Percentiles rank a stretch among this genome's conserved stretches.
Evolutionary conservation across 1,139 yeast species (phyloP).

Genomic region (Taphrina wiesneri): DNA sequence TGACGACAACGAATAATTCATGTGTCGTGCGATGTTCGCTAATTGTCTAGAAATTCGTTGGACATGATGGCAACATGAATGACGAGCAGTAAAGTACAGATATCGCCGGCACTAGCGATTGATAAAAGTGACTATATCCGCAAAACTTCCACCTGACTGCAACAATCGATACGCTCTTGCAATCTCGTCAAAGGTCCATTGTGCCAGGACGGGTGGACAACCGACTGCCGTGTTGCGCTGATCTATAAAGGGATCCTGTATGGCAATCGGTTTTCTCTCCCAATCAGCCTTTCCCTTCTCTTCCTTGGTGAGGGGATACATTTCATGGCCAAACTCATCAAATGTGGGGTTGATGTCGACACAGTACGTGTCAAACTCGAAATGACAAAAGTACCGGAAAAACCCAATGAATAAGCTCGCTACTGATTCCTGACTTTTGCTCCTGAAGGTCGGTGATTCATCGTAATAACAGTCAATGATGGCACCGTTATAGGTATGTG

Average conservation of each 20-base stretch:
- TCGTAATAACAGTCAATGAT: slow-evolving; percentile 41
- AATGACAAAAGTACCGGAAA: slow-evolving; percentile 41
- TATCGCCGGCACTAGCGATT: neutral
- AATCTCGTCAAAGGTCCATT: slow-evolving; percentile 24
- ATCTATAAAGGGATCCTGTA: slow-evolving; percentile 28
- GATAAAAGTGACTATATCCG: slow-evolving; percentile 26
- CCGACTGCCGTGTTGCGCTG: slow-evolving; percentile 29
- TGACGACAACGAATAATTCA: no score
- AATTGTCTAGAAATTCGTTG: no score
- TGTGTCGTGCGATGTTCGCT: no score
- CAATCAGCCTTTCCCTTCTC: slow-evolving; percentile 17
- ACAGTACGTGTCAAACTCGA: slow-evolving; percentile 39
- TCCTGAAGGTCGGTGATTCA: slow-evolving; percentile 35
- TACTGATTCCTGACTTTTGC: slow-evolving; percentile 38
- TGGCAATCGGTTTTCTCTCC: slow-evolving; percentile 16
- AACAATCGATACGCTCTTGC: slow-evolving; percentile 6
- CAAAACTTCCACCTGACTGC: slow-evolving; percentile 21
- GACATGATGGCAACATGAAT: no score
- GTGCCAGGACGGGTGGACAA: slow-evolving; percentile 9
- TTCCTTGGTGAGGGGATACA: slow-evolving; percentile 5
- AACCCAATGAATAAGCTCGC: slow-evolving; percentile 40
- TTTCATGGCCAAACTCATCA: neutral
- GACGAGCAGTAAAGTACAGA: no score
- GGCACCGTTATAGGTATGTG: slow-evolving; percentile 38
- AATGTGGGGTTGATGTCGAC: slow-evolving; percentile 28